Conservation (phyloP, 225 moss, liverwort and hornwort genomes). For the Physcomitrium patens region DNA sequence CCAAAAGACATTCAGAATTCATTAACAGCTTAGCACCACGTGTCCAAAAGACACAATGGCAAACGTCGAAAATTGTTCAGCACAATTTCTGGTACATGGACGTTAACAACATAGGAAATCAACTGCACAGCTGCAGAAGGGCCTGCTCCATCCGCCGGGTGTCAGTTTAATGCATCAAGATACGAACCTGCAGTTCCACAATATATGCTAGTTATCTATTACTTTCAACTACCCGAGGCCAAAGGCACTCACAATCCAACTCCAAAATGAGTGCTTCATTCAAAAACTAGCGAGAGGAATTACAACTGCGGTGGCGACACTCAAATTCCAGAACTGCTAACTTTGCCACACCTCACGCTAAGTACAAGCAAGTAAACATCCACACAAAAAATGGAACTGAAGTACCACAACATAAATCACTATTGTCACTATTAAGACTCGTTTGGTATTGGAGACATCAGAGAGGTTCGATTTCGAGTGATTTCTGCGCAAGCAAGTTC, state of each 20-base stretch:
- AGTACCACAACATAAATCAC: no score
- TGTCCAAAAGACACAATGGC: background rate
- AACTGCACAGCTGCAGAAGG: conserved; percentile 98
- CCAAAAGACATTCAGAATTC: conserved; percentile 32
- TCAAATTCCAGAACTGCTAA: no score
- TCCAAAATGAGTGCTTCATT: no score
- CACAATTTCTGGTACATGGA: background rate
- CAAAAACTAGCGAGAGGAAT: no score
- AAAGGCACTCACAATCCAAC: background rate
- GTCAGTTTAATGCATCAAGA: conserved; percentile 87
- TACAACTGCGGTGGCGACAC: no score
- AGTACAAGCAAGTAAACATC: no score
- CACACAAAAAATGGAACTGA: no score
- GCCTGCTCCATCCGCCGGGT: conserved; percentile 77
- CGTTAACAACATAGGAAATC: conserved; percentile 2
- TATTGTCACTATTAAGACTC: no score
- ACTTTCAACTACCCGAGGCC: background rate
- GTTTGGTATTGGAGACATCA: background rate
- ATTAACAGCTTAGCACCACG: conserved; percentile 4
- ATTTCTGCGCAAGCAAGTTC: no score
- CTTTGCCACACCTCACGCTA: no score
- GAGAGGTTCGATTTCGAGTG: no score
- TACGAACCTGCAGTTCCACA: conserved; percentile 71
- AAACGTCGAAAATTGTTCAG: background rate
- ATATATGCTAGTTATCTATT: background rate